Evolutionary conservation across 257 asterid species (phyloP).

Genomic region (Solanum dulcamara): DNA sequence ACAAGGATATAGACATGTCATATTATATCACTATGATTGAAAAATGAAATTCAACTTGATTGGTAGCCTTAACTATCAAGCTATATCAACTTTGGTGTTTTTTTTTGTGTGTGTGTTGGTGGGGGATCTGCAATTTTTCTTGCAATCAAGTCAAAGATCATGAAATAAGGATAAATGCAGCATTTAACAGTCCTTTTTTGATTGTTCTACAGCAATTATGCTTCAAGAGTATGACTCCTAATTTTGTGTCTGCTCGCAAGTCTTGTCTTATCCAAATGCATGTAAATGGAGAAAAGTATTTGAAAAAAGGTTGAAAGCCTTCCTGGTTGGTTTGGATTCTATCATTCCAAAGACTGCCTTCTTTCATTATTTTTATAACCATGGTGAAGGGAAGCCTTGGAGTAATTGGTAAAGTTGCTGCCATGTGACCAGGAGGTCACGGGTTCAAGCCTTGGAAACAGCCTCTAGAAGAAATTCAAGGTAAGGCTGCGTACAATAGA

Average conservation of each 20-base stretch:
- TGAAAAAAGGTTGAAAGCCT: not conserved
- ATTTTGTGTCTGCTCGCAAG: not conserved
- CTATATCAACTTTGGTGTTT: not conserved
- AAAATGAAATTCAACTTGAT: not conserved
- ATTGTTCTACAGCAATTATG: not conserved
- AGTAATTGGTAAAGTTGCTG: too few relatives aligned
- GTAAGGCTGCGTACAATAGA: too few relatives aligned
- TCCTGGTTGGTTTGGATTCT: not conserved
- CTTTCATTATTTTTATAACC: not conserved
- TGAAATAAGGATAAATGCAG: not conserved
- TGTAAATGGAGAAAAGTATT: not conserved
- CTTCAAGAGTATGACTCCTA: not conserved
- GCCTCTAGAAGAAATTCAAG: too few relatives aligned
- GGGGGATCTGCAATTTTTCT: not conserved
- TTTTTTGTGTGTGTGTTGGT: not conserved
- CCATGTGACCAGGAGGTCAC: too few relatives aligned
- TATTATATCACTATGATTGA: not conserved
- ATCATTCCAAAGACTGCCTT: not conserved
- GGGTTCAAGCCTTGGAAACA: too few relatives aligned
- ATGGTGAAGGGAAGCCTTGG: too few relatives aligned
- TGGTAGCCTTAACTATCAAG: not conserved
- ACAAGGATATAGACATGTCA: not conserved
- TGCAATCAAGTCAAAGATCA: not conserved
- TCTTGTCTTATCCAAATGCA: not conserved
- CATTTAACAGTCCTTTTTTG: not conserved